Evolutionary conservation across 371 early-diverging fungal genomes (phyloP), one percentile per base, ranked within the genome.

Genomic region (Smittium mucronatum): DNA sequence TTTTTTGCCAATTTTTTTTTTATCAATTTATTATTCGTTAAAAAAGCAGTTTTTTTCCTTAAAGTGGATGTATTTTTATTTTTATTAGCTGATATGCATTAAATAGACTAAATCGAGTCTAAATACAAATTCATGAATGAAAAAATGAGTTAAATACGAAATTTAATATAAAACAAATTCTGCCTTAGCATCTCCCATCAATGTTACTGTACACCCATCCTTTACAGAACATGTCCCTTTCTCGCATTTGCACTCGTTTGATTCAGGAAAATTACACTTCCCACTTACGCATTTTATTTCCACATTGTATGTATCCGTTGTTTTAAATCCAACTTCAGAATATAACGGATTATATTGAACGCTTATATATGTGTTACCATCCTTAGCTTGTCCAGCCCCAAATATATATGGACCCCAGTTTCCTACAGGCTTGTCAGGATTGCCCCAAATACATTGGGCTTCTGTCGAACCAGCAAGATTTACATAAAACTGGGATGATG

Each of bases 391-490:
- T 16, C 79, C 79, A 2, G 66, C 78, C 36, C 81, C 81, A 67
- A 80, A 80, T 32, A 79, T 76, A 63, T 70, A 80, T 16, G 80
- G 76, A 0, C 64, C 80, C 81, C 81, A 80, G 72, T 80, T 80
- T 36, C 81, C 81, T 0, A 76, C 58, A 0, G 80, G 78, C 61
- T 69, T 68, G 29, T 69, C 70, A 15, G 70, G 36, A 8, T 72
- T 70, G 35, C 81, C 81, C 81, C 81, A 80, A 33, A 75, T 47
- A 65, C 81, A 80, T 70, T 80, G 74, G 15, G 68, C 63, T 34
- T 30, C 72, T 15, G 66, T 61, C 8, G 78, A 75, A 0, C 75
- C 77, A 0, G 75, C 73, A 70, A 75, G 33, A 59, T 80, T 80
- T 33, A 80, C 75, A 63, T 80, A 80, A 69, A 72, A 80, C 70